These are phyloP conservation scores for Fomitopsis pinicola DNA, from an alignment of 1,284 basidiomycete species.

Conservation along the genomic window DNA sequence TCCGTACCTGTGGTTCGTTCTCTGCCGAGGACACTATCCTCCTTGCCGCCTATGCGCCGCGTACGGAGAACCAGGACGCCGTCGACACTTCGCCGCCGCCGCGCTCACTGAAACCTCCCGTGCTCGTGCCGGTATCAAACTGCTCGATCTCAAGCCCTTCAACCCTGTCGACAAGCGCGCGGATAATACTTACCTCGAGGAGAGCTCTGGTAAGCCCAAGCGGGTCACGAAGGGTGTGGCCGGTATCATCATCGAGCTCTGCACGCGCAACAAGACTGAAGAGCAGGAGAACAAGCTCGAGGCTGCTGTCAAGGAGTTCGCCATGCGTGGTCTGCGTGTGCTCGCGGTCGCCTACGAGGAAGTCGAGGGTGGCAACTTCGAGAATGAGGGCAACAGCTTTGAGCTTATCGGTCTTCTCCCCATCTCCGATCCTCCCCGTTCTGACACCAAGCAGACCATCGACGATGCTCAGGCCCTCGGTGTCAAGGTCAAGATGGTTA, in stretches of 20 bases:
- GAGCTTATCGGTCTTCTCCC: conserved; percentile 96
- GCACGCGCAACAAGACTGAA: conserved; percentile 94
- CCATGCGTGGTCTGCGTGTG: conserved; percentile 92
- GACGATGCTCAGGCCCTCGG: conserved; percentile 94
- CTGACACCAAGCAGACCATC: conserved; percentile 98
- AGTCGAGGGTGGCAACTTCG: conserved; percentile 75
- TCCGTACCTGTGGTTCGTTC: too few species aligned
- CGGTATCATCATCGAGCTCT: conserved; percentile 92
- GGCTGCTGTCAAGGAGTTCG: conserved; percentile 94
- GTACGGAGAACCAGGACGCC: too few species aligned
- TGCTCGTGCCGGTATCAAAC: conserved; percentile 90
- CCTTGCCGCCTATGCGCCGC: too few species aligned
- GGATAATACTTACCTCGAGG: conserved; percentile 95
- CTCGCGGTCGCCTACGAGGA: conserved; percentile 96
- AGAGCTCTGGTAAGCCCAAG: conserved; percentile 91
- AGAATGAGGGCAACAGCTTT: conserved; percentile 90
- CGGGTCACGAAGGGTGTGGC: conserved; percentile 99
- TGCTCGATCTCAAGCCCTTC: conserved; percentile 98
- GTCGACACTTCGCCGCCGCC: too few species aligned
- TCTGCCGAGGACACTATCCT: too few species aligned
- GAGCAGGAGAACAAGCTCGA: conserved; percentile 90
- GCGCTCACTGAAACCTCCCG: conserved; percentile 70
- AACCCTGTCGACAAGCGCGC: conserved; percentile 99
- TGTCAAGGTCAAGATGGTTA: conserved; percentile 99
- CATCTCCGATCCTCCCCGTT: conserved; percentile 97